These are phyloP conservation scores for Fraxinus greggii DNA, from an alignment of 305 asterid genomes.

Conservation along the genomic window DNA sequence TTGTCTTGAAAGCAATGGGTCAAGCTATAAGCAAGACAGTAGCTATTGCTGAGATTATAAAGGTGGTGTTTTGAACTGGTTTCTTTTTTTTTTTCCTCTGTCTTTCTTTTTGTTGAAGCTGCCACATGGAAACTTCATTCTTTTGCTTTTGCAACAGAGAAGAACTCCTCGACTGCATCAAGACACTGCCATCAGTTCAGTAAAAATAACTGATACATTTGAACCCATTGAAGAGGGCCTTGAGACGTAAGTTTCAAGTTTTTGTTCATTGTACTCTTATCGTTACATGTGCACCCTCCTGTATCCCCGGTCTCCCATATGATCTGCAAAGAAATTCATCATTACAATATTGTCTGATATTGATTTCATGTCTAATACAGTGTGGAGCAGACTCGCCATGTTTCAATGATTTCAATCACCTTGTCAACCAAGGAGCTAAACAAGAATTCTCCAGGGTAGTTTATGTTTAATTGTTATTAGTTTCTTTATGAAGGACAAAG, in stretches of 20 bases:
- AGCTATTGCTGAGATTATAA: constrained; percentile 75
- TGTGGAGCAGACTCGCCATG: constrained; percentile 98
- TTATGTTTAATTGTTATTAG: not conserved
- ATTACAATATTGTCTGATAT: constrained; percentile 15
- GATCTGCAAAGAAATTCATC: not conserved
- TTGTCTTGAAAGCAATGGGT: constrained; percentile 97
- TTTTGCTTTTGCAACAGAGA: constrained; percentile 47
- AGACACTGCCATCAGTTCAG: constrained; percentile 80
- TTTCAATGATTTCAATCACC: constrained; percentile 89
- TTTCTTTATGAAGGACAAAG: not conserved
- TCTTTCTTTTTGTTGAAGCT: not conserved
- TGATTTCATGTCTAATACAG: constrained; percentile 36
- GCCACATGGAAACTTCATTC: constrained; percentile 19
- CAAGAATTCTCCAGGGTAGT: constrained; percentile 86
- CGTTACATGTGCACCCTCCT: not conserved
- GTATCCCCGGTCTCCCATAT: not conserved
- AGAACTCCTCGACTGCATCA: constrained; percentile 83
- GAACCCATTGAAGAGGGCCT: constrained; percentile 99
- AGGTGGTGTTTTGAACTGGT: constrained; percentile 38
- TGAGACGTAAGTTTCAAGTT: constrained; percentile 58
- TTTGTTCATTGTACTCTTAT: not conserved
- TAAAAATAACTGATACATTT: constrained; percentile 86
- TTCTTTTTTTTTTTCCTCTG: not conserved
- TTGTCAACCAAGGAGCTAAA: constrained; percentile 75
- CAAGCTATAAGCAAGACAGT: constrained; percentile 93